phyloP scores from a whole-genome alignment of 148 eudicot species.

The Heliamphora exappendiculata region DNA sequence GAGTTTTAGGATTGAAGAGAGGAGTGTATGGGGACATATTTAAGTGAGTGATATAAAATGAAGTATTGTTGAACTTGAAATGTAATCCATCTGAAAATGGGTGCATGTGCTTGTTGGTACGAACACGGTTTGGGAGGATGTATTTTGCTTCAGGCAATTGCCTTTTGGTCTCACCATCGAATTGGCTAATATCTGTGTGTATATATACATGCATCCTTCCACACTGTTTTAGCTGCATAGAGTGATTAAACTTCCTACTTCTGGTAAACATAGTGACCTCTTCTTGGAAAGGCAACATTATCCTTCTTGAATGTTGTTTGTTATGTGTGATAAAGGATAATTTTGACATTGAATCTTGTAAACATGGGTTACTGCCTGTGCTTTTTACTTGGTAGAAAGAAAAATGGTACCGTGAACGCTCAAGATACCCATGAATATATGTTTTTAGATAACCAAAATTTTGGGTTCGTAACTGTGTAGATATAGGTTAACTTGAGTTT shows the following conservation, averaged over 20 bases:
- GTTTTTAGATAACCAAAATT: neutral
- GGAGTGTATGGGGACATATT: neutral
- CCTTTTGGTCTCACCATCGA: conserved; percentile 6
- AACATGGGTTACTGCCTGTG: neutral
- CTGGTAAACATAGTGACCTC: neutral
- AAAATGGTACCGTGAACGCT: neutral
- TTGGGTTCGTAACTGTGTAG: too few species aligned
- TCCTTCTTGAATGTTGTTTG: neutral
- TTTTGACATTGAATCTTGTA: neutral
- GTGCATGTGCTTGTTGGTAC: neutral
- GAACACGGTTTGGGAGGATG: neutral
- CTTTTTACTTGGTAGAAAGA: neutral
- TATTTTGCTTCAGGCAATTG: neutral
- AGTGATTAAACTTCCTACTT: too few species aligned
- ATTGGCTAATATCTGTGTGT: neutral
- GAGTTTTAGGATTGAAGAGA: neutral
- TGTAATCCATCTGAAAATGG: neutral
- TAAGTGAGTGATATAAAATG: neutral
- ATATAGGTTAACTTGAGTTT: too few species aligned
- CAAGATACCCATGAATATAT: neutral
- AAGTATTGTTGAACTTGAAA: neutral
- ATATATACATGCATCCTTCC: neutral
- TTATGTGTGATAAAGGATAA: neutral
- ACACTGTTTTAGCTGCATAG: neutral
- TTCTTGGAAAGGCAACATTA: neutral